Conservation (phyloP, 768 basidiomycete species). For the Dioszegia hungarica region DNA sequence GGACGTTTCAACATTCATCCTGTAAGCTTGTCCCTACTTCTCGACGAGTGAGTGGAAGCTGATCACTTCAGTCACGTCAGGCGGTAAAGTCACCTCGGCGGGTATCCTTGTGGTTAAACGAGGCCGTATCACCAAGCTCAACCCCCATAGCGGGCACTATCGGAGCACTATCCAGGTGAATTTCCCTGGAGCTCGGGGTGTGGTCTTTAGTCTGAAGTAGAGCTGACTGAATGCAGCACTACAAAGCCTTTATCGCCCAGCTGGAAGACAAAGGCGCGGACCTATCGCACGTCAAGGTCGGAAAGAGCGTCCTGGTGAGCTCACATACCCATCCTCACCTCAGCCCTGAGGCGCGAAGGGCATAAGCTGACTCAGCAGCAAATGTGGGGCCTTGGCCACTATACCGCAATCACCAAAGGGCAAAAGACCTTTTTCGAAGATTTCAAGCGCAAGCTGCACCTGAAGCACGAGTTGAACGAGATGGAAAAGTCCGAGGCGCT, state of each 20-base stretch:
- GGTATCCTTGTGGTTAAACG: conserved; percentile 63
- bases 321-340: neutral
- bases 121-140: conserved; percentile 59
- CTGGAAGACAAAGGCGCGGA: conserved; percentile 58
- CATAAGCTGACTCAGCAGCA: neutral
- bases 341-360: conserved; percentile 11
- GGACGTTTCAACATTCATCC: conserved; percentile 65
- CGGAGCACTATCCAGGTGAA: conserved; percentile 58
- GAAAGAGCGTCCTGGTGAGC: conserved; percentile 57
- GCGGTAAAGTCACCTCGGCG: conserved; percentile 60
- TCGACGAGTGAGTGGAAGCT: neutral
- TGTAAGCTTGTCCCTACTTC: conserved; percentile 29
- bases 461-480: conserved; percentile 31
- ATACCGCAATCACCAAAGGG: conserved; percentile 20
- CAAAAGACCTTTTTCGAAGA: conserved; percentile 17
- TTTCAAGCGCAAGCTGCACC: conserved; percentile 18
- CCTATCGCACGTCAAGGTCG: conserved; percentile 59
- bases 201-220: too few relatives aligned
- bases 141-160: conserved; percentile 67
- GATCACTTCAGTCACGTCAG: conserved; percentile 25
- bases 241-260: conserved; percentile 57
- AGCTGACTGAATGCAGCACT: conserved; percentile 53
- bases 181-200: too few relatives aligned
- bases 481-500: conserved; percentile 29
- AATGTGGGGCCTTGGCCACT: conserved; percentile 12